Conservation (phyloP, 257 asterid species). For the Voacanga thouarsii region DNA sequence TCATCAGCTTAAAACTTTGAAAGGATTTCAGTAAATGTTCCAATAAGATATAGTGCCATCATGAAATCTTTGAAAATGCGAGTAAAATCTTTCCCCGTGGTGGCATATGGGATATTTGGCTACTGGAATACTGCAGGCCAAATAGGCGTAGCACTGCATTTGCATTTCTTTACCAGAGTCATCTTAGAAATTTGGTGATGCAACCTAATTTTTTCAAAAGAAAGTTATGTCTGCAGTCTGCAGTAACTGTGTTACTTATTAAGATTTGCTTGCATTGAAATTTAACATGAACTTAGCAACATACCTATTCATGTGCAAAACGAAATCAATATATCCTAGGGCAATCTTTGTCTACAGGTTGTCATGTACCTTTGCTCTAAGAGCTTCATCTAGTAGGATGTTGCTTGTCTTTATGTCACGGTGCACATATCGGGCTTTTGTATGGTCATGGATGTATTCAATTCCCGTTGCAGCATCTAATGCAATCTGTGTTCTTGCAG, state of each 20-base stretch:
- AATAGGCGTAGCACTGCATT: not conserved
- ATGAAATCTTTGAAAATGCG: not conserved
- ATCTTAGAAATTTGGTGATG: not conserved
- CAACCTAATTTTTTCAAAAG: too few species aligned
- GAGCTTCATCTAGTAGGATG: constrained; percentile 69
- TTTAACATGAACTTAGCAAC: not conserved
- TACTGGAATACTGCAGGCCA: not conserved
- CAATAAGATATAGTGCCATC: not conserved
- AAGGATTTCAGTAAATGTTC: not conserved
- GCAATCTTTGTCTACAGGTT: not conserved
- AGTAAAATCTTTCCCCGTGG: too few species aligned
- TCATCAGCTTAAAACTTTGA: not conserved
- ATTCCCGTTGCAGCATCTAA: constrained; percentile 77
- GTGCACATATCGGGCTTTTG: constrained; percentile 69
- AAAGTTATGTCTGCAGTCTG: not conserved
- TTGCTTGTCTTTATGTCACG: constrained; percentile 84
- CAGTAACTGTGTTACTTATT: not conserved
- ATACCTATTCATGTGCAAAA: not conserved
- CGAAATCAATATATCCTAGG: not conserved
- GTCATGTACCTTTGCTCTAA: constrained; percentile 68
- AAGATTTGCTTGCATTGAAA: not conserved
- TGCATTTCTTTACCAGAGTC: not conserved
- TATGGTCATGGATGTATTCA: constrained; percentile 86
- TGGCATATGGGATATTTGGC: not conserved
- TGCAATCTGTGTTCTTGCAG: constrained; percentile 73